These are phyloP conservation scores for Petunia axillaris DNA, from an alignment of 257 asterid species.

Conservation along the genomic window DNA sequence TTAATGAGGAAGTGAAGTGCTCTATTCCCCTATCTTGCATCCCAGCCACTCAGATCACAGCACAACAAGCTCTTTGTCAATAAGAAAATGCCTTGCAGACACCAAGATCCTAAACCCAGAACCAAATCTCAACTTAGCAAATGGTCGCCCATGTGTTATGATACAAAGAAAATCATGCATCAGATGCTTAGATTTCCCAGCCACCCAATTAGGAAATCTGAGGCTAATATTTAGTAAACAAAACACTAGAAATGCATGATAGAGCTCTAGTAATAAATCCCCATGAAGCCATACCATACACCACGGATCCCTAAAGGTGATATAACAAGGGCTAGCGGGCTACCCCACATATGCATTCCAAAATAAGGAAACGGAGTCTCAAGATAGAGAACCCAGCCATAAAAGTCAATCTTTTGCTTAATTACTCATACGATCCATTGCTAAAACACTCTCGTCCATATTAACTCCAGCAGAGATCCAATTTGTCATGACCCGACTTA, in stretches of 20 bases:
- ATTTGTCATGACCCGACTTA: too few species aligned
- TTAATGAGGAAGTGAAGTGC: not conserved
- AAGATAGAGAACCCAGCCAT: not conserved
- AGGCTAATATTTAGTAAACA: not conserved
- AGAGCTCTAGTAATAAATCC: not conserved
- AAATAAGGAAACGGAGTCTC: not conserved
- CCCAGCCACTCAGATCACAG: not conserved
- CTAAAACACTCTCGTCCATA: not conserved
- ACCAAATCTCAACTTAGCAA: conserved; percentile 1
- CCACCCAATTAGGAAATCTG: not conserved
- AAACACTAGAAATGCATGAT: not conserved
- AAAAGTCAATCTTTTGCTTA: not conserved
- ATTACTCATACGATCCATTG: not conserved
- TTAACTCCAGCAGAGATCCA: not conserved
- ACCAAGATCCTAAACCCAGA: not conserved
- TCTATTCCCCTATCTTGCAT: not conserved
- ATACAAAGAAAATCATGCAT: not conserved
- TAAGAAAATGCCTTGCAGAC: not conserved
- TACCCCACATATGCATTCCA: not conserved
- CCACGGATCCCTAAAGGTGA: conserved; percentile 4
- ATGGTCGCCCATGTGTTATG: conserved; percentile 1
- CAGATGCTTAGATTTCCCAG: not conserved
- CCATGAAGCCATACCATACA: not conserved
- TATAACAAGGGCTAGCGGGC: not conserved
- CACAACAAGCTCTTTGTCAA: not conserved